Conservation (phyloP, 768 basidiomycete species). For the Gymnopilus junonius region DNA sequence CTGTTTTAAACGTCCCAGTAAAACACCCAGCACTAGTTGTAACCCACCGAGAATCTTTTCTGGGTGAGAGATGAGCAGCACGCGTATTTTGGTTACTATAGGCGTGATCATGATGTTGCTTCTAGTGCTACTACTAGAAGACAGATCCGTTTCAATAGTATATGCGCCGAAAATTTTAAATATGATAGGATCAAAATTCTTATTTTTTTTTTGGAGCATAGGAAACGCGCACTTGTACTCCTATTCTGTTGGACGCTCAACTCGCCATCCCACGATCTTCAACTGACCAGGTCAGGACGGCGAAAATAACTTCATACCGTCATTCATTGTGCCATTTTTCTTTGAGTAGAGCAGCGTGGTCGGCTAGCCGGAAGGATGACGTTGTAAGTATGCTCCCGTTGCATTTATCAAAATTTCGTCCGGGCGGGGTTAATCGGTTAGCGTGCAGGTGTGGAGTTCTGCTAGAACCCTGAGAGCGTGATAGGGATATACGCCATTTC, state of each 20-base stretch:
- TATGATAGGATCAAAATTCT: neutral
- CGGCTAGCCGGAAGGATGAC: neutral
- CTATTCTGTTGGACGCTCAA: neutral
- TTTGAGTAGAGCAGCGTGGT: neutral
- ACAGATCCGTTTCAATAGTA: neutral
- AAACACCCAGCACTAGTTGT: no score
- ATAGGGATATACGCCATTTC: neutral
- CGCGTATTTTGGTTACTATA: neutral
- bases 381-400: neutral
- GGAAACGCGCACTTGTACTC: neutral
- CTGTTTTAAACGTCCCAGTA: no score
- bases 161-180: neutral
- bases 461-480: neutral
- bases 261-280: neutral
- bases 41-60: neutral
- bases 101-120: neutral
- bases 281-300: neutral
- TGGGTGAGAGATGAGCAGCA: neutral
- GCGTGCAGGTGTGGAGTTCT: constrained; percentile 3
- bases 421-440: neutral
- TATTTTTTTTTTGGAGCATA: neutral
- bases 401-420: neutral
- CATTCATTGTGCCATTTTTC: neutral
- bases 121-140: neutral
- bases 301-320: neutral